Percentiles rank a stretch among this genome's conserved stretches.
Conservation (phyloP, 352 stramenopile species). For the Pythium rhizo-oryzae region DNA sequence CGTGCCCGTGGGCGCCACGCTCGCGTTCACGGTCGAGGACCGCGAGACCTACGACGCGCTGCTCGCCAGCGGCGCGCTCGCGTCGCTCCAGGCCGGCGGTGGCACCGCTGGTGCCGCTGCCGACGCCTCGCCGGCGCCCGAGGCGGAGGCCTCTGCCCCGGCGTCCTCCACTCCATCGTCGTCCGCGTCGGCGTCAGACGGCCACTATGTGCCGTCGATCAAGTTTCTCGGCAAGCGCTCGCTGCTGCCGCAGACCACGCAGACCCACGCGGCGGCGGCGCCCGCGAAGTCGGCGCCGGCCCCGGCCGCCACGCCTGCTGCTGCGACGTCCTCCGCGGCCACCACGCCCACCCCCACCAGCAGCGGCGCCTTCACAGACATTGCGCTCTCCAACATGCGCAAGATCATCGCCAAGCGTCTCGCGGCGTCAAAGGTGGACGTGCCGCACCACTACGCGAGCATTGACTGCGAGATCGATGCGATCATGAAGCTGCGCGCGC, state of each 20-base stretch:
- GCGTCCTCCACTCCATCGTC: neutral
- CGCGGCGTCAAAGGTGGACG: conserved; percentile 95
- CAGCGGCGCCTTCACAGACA: conserved; percentile 73
- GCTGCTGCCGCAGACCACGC: conserved; percentile 37
- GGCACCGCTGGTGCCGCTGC: neutral
- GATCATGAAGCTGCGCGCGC: conserved; percentile 91
- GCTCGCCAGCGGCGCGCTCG: conserved; percentile 57
- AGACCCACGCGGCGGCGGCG: neutral
- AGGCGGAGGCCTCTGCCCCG: neutral
- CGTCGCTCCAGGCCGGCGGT: conserved; percentile 39
- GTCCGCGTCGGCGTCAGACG: conserved; percentile 12
- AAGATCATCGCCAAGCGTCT: conserved; percentile 99
- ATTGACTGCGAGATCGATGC: conserved; percentile 96
- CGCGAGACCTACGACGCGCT: conserved; percentile 72
- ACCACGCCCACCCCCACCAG: conserved; percentile 18
- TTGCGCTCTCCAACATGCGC: conserved; percentile 95
- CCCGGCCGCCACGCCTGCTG: conserved; percentile 19
- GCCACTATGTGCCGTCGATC: conserved; percentile 64
- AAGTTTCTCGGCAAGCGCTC: conserved; percentile 88
- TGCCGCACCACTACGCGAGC: conserved; percentile 97
- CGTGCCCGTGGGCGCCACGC: conserved; percentile 91
- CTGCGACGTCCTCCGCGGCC: conserved; percentile 10
- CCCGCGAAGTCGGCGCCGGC: conserved; percentile 13
- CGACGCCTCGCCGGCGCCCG: neutral
- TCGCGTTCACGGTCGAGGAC: conserved; percentile 96